Conservation (phyloP, 1,284 basidiomycete species). For the Entoloma clypeatum region DNA sequence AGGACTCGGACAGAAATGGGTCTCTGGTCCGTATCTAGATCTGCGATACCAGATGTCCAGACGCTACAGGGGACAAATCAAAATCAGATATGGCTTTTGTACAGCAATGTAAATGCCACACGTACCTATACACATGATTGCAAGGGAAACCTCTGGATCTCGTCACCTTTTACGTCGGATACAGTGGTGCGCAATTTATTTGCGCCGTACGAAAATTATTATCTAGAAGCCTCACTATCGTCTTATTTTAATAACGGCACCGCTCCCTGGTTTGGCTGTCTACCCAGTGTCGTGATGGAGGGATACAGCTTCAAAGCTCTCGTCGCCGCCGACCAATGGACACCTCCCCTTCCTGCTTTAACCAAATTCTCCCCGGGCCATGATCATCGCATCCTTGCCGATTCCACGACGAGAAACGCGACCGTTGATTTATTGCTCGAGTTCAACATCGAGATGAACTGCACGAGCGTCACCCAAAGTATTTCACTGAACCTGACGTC, state of each 20-base stretch:
- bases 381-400: conserved; percentile 65
- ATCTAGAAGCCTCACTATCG: conserved; percentile 57
- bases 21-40: conserved; percentile 75
- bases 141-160: conserved; percentile 58
- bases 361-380: conserved; percentile 83
- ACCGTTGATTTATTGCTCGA: conserved; percentile 71
- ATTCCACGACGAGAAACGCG: conserved; percentile 46
- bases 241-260: conserved; percentile 54
- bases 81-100: conserved; percentile 77
- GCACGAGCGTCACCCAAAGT: conserved; percentile 57
- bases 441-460: conserved; percentile 77
- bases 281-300: conserved; percentile 60
- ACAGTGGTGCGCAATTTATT: conserved; percentile 71
- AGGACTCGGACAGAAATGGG: conserved; percentile 78
- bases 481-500: conserved; percentile 66
- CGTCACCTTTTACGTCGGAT: conserved; percentile 66
- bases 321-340: conserved; percentile 68
- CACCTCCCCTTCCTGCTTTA: conserved; percentile 64
- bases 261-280: conserved; percentile 72
- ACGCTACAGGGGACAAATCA: conserved; percentile 53
- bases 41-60: conserved; percentile 54
- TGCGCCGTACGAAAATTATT: conserved; percentile 77
- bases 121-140: conserved; percentile 64
- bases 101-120: conserved; percentile 79
- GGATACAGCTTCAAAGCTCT: conserved; percentile 80